These are phyloP conservation scores for Botrytis paeoniae DNA, from an alignment of 2,329 filamentous ascomycete genomes.

Conservation along the genomic window DNA sequence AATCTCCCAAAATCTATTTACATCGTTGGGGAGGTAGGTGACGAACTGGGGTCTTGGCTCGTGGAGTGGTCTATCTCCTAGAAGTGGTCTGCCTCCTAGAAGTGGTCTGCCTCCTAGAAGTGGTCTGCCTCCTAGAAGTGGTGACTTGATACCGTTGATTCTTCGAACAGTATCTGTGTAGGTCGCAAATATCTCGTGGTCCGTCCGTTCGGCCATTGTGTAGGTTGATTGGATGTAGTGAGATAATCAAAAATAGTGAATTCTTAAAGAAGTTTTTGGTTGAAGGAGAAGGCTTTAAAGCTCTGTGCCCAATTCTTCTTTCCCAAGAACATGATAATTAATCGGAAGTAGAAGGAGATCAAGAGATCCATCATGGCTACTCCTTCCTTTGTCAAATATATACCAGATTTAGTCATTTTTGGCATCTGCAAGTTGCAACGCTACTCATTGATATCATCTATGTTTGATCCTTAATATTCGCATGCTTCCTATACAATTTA, in stretches of 20 bases:
- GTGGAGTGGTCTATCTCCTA: neutral
- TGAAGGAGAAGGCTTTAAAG: neutral
- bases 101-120: neutral
- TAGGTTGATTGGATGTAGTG: neutral
- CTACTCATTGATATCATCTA: too few relatives aligned
- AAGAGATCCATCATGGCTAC: neutral
- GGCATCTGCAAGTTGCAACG: neutral
- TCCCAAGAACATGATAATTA: neutral
- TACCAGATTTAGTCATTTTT: neutral
- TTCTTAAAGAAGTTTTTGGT: neutral
- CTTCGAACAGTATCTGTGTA: neutral
- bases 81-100: neutral
- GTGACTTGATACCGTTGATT: neutral
- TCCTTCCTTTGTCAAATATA: neutral
- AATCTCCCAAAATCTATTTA: neutral
- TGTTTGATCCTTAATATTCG: neutral
- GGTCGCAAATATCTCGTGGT: neutral
- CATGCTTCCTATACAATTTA: neutral
- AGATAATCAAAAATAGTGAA: neutral
- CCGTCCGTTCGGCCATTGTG: neutral
- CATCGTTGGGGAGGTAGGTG: neutral
- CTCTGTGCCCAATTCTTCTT: neutral
- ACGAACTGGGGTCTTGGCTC: neutral
- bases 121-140: neutral
- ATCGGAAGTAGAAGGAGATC: neutral